phyloP scores from a whole-genome alignment of 257 asterid species.

The Agastache rugosa region DNA sequence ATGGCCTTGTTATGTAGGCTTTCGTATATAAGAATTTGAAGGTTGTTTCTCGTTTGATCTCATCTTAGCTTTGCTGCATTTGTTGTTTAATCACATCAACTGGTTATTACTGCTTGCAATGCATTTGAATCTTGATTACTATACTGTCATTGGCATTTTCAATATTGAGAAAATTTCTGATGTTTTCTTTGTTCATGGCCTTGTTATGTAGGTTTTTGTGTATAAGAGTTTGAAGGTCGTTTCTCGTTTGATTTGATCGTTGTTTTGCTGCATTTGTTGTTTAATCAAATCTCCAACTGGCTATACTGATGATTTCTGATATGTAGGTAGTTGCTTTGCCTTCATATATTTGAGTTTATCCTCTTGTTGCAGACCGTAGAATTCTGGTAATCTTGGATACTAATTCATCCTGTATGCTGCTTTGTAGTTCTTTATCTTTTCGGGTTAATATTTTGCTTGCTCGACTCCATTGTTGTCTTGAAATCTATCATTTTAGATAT shows the following conservation, averaged over 20 bases:
- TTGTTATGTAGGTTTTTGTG: not conserved
- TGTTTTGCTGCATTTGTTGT: slow-evolving; percentile 45
- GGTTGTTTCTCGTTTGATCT: slow-evolving; percentile 41
- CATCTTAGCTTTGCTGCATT: slow-evolving; percentile 41
- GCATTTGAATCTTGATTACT: slow-evolving; percentile 38
- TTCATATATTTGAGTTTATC: not conserved
- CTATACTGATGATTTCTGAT: no score
- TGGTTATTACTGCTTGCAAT: slow-evolving; percentile 36
- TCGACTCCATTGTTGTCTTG: no score
- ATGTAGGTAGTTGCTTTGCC: no score
- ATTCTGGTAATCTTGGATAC: not conserved
- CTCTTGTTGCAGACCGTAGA: not conserved
- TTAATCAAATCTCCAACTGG: no score
- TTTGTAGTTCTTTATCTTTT: no score
- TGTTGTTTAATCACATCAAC: slow-evolving; percentile 40
- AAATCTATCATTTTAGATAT: no score
- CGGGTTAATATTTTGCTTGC: no score
- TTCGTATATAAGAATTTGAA: slow-evolving; percentile 32
- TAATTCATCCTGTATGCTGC: no score
- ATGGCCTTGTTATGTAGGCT: not conserved
- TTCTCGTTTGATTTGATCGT: slow-evolving; percentile 33
- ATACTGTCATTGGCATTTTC: slow-evolving; percentile 41
- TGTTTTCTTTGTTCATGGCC: not conserved
- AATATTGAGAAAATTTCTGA: slow-evolving; percentile 45
- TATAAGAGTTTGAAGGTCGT: slow-evolving; percentile 41